Evolutionary conservation across 2,329 filamentous ascomycete genomes (phyloP).

Genomic region (Aaosphaeria pasadenensis): DNA sequence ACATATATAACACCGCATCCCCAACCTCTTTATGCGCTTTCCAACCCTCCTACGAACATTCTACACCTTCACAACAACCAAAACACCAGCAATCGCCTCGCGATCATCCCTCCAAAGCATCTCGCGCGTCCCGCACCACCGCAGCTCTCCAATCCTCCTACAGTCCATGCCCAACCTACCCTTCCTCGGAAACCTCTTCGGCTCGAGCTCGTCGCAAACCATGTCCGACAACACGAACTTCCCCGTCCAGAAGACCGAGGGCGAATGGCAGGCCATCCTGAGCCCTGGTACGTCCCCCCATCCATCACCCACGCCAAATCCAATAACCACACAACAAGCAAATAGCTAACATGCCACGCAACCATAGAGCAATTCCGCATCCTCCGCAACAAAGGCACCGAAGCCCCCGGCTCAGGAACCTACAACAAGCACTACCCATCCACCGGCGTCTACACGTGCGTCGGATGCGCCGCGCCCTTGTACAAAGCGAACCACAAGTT

Average conservation of each 20-base stretch:
- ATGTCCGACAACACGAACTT: constrained; percentile 61
- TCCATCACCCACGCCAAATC: neutral
- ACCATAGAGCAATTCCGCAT: constrained; percentile 87
- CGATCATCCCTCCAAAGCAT: constrained; percentile 17
- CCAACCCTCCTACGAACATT: constrained; percentile 48
- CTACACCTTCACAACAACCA: constrained; percentile 44
- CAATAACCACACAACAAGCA: constrained; percentile 1
- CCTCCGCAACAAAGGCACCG: constrained; percentile 88
- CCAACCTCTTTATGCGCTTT: constrained; percentile 44
- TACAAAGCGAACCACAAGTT: constrained; percentile 96
- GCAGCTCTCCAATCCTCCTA: neutral
- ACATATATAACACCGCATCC: neutral
- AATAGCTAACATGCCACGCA: constrained; percentile 1
- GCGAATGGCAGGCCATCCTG: constrained; percentile 87
- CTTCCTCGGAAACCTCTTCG: constrained; percentile 74
- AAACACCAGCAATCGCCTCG: constrained; percentile 27
- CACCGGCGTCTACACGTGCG: constrained; percentile 80
- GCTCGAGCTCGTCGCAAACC: constrained; percentile 52
- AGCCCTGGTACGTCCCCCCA: constrained; percentile 56
- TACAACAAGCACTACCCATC: constrained; percentile 83
- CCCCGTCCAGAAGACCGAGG: constrained; percentile 74
- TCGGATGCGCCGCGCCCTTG: constrained; percentile 79
- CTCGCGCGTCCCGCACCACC: constrained; percentile 24
- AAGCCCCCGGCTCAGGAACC: constrained; percentile 73
- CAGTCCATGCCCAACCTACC: constrained; percentile 72